Conservation (phyloP, 176 grass and related monocot species). For the Lolium multiflorum region DNA sequence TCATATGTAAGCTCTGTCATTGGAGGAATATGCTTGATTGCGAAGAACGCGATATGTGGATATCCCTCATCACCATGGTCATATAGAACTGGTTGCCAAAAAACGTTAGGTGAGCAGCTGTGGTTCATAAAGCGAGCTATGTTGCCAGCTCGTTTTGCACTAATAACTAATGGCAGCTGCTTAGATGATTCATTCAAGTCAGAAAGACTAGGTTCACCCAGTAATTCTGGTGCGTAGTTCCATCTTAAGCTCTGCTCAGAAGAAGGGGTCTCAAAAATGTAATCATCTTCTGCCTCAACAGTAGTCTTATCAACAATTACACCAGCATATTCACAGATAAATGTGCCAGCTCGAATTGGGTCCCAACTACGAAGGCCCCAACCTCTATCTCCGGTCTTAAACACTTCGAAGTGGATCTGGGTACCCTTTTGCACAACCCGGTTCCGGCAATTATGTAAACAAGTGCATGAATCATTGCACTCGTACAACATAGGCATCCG, state of each 20-base stretch:
- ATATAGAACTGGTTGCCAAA: conserved; percentile 81
- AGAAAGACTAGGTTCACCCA: conserved; percentile 59
- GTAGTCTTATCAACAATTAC: conserved; percentile 64
- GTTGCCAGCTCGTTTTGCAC: conserved; percentile 72
- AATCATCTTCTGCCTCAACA: conserved; percentile 50
- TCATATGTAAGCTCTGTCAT: conserved; percentile 92
- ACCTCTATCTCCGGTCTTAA: conserved; percentile 73
- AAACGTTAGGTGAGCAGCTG: conserved; percentile 82
- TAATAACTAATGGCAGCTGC: conserved; percentile 63
- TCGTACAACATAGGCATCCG: conserved; percentile 70
- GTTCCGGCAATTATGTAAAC: conserved; percentile 68
- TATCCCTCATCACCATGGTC: conserved; percentile 65
- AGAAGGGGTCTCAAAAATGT: conserved; percentile 62
- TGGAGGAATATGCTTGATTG: conserved; percentile 84
- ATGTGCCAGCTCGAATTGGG: conserved; percentile 84
- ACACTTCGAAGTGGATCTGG: conserved; percentile 80
- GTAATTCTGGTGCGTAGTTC: conserved; percentile 76
- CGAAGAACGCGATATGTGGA: conserved; percentile 86
- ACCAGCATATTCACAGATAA: conserved; percentile 79
- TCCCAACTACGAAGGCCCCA: conserved; percentile 90
- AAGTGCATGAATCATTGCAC: conserved; percentile 67
- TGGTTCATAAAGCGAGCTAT: conserved; percentile 87
- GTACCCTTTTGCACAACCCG: conserved; percentile 67
- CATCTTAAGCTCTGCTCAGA: conserved; percentile 68
- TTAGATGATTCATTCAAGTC: conserved; percentile 54